These are phyloP conservation scores for Phytophthora sansomeana DNA, from an alignment of 352 stramenopile genomes.

Conservation along the genomic window DNA sequence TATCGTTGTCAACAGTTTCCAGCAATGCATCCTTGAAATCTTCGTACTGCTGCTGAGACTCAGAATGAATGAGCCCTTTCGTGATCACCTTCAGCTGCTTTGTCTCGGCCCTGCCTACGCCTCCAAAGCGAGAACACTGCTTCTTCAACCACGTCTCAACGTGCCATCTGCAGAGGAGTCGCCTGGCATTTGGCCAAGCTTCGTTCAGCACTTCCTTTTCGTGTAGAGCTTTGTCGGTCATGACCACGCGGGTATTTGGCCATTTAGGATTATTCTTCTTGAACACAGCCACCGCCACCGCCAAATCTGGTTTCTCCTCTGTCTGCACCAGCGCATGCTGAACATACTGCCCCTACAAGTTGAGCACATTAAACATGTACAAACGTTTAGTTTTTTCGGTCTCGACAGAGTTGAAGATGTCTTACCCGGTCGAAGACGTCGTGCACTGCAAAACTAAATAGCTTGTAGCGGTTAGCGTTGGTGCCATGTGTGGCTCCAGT, in stretches of 20 bases:
- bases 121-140: constrained; percentile 1
- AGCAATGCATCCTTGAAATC: constrained; percentile 2
- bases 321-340: constrained; percentile 12
- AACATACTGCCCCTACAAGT: constrained; percentile 12
- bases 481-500: no score
- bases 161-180: constrained; percentile 5
- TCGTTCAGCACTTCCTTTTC: constrained; percentile 18
- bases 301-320: constrained; percentile 13
- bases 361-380: background rate
- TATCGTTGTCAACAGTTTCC: background rate
- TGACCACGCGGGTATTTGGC: no score
- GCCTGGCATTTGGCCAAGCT: constrained; percentile 7
- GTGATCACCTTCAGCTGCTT: constrained; percentile 1
- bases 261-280: no score
- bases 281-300: no score
- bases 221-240: no score
- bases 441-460: background rate
- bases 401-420: no score
- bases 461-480: no score
- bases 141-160: constrained; percentile 17
- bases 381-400: background rate
- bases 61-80: constrained; percentile 4
- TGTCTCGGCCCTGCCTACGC: background rate
- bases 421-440: constrained; percentile 11
- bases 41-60: constrained; percentile 5